Evolutionary conservation across 768 basidiomycete genomes (phyloP).

Genomic region (Daedaleopsis sinensis): DNA sequence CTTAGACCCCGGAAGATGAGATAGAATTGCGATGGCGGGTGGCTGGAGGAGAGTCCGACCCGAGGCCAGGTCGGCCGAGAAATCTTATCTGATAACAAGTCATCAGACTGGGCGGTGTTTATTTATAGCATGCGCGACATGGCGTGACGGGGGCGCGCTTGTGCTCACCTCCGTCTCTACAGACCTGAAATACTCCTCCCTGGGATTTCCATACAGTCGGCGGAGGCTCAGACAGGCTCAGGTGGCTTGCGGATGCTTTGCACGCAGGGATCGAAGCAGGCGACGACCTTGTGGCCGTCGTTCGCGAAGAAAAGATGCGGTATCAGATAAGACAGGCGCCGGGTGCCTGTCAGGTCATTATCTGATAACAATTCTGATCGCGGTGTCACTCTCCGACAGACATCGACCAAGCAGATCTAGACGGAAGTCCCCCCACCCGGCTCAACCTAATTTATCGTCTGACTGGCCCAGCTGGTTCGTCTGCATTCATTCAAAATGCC

Average conservation of each 20-base stretch:
- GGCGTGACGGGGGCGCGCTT: background rate
- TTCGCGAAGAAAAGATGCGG: background rate
- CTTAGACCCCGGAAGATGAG: background rate
- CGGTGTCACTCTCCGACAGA: no score
- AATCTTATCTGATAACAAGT: constrained; percentile 32
- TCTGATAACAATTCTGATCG: constrained; percentile 24
- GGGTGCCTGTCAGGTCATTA: constrained; percentile 6
- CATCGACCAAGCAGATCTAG: no score
- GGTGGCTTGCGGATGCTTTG: background rate
- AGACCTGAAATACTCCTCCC: background rate
- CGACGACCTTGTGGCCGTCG: background rate
- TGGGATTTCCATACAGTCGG: background rate
- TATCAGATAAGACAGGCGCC: constrained; percentile 23
- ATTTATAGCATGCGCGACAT: no score
- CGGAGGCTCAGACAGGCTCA: background rate
- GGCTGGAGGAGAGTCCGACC: background rate
- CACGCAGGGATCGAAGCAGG: background rate
- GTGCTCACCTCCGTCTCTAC: no score
- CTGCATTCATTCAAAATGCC: background rate
- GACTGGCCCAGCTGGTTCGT: background rate
- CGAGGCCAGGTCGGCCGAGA: constrained; percentile 13
- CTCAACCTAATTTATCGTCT: background rate
- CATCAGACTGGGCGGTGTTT: constrained; percentile 12
- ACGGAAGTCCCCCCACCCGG: background rate
- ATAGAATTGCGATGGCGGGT: background rate